Evolutionary conservation across 1,284 basidiomycete genomes (phyloP).

Genomic region (Entoloma clypeatum): DNA sequence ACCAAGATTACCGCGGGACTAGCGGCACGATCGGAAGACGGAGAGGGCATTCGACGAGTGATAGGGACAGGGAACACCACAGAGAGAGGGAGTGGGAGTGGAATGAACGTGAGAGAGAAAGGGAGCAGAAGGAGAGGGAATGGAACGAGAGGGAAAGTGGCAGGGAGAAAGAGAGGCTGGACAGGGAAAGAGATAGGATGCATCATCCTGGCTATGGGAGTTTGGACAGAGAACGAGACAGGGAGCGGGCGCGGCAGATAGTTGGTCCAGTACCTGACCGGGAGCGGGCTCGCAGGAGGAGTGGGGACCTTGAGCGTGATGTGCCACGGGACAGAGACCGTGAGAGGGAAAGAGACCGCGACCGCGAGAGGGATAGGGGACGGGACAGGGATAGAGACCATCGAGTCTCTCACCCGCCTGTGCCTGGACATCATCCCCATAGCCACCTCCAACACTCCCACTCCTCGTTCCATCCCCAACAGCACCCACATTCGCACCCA

Average conservation of each 20-base stretch:
- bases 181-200: conserved; percentile 19
- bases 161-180: conserved; percentile 15
- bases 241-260: too few species aligned
- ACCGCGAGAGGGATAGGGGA: conserved; percentile 5
- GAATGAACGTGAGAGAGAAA: conserved; percentile 3
- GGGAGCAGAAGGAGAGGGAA: conserved; percentile 2
- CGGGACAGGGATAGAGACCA: not conserved
- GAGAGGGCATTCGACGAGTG: conserved; percentile 9
- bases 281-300: too few species aligned
- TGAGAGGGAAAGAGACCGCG: conserved; percentile 16
- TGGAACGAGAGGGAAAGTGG: conserved; percentile 10
- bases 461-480: conserved; percentile 11
- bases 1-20: too few species aligned
- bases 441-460: conserved; percentile 6
- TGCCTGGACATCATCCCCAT: conserved; percentile 5
- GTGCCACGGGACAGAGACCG: conserved; percentile 17
- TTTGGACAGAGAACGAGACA: too few species aligned
- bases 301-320: too few species aligned
- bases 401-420: not conserved
- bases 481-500: conserved; percentile 9
- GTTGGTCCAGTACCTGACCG: too few species aligned
- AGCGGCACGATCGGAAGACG: conserved; percentile 14
- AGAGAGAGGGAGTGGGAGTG: conserved; percentile 16
- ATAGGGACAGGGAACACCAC: conserved; percentile 19
- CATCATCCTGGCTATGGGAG: not conserved